Evolutionary conservation across 306 rosid genomes (phyloP).

Genomic region (Cucurbita maxima): DNA sequence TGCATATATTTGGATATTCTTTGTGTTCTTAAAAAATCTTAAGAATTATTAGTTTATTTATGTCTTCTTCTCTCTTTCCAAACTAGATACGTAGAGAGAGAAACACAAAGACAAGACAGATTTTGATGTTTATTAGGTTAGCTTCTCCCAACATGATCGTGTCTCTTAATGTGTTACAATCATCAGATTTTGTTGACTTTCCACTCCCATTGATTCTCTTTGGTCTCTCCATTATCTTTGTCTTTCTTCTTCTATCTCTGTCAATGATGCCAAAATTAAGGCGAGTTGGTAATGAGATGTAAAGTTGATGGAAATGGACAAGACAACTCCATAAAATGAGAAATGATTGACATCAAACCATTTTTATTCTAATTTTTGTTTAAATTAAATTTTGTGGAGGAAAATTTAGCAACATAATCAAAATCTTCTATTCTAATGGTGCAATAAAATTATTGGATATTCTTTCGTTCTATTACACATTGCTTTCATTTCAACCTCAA

Average conservation of each 20-base stretch:
- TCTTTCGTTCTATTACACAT: neutral
- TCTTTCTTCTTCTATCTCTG: neutral
- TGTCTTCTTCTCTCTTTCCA: neutral
- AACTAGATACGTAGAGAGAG: neutral
- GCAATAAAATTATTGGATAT: slow-evolving; percentile 3
- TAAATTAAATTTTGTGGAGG: neutral
- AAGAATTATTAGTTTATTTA: neutral
- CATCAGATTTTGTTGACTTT: slow-evolving; percentile 1
- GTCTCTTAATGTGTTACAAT: neutral
- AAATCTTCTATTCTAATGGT: neutral
- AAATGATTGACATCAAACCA: neutral
- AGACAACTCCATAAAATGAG: slow-evolving; percentile 7
- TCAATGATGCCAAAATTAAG: slow-evolving; percentile 1
- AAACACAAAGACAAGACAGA: neutral
- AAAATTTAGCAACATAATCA: neutral
- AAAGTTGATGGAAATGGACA: slow-evolving; percentile 3
- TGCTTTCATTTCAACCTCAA: neutral
- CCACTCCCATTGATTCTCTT: neutral
- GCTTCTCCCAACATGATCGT: neutral
- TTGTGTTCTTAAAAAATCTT: neutral
- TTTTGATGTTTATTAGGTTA: slow-evolving; percentile 6
- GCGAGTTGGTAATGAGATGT: neutral
- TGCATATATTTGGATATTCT: neutral
- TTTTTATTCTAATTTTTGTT: neutral
- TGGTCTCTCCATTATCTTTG: neutral